Conservation (phyloP, 2,329 filamentous ascomycete species). For the Aphanoascus verrucosus region DNA sequence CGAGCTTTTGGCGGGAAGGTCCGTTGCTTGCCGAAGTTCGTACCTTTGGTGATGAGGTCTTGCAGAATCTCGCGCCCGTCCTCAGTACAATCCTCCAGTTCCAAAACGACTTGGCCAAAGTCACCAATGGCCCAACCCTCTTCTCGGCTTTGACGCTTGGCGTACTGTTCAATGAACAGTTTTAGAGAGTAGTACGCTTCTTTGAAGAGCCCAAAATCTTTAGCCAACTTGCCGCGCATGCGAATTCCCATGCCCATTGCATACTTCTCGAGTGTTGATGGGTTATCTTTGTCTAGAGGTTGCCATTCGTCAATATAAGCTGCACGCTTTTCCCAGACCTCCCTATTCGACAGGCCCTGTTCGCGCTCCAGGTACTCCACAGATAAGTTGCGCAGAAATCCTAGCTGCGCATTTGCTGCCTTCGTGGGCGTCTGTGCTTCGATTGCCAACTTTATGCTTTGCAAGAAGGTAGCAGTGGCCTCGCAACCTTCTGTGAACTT, state of each 20-base stretch:
- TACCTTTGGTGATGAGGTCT: conserved; percentile 1
- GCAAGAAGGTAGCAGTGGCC: conserved; percentile 2
- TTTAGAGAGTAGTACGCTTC: conserved; percentile 9
- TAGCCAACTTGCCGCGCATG: conserved; percentile 10
- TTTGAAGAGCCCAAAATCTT: conserved; percentile 9
- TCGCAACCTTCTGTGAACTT: conserved; percentile 8
- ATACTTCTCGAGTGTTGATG: conserved; percentile 7
- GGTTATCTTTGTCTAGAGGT: conserved; percentile 4
- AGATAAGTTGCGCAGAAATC: conserved; percentile 1
- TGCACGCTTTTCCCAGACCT: conserved; percentile 5
- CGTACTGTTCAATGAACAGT: conserved; percentile 10
- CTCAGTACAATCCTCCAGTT: conserved; percentile 5
- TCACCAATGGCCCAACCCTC: conserved; percentile 10
- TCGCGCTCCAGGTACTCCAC: conserved; percentile 4
- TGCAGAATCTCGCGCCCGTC: background rate
- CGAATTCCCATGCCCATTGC: conserved; percentile 7
- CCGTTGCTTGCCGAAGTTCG: background rate
- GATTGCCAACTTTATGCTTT: background rate
- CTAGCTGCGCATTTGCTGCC: conserved; percentile 2
- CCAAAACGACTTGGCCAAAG: conserved; percentile 5
- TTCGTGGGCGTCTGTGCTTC: background rate
- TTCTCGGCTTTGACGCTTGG: conserved; percentile 7
- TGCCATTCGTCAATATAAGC: conserved; percentile 8
- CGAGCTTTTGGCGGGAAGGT: background rate
- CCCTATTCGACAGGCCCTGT: background rate